Percentiles rank a stretch among this genome's conserved stretches.
These are phyloP conservation scores for Cryptosporidium viatorum DNA, from an alignment of 169 alveolate species.

Conservation along the genomic window DNA sequence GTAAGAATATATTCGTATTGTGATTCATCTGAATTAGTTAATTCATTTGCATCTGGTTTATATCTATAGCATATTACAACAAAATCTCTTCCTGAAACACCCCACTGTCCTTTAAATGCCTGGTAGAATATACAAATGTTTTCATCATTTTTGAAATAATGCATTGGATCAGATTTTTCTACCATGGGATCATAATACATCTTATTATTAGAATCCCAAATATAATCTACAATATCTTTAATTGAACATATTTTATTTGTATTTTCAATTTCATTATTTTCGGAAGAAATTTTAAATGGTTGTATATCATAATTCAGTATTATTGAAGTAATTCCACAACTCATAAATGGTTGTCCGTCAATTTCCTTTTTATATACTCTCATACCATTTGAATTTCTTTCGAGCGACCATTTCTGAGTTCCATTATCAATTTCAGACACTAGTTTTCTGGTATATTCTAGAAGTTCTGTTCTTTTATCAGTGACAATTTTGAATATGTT, in stretches of 20 bases:
- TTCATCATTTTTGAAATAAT: slow-evolving; percentile 49
- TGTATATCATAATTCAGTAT: background rate
- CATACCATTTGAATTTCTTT: slow-evolving; percentile 64
- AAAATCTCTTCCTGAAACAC: slow-evolving; percentile 75
- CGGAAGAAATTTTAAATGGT: background rate
- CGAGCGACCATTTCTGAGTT: slow-evolving; percentile 62
- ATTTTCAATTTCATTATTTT: background rate
- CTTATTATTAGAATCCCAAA: slow-evolving; percentile 68
- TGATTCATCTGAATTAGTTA: slow-evolving; percentile 23
- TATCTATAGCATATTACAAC: slow-evolving; percentile 70
- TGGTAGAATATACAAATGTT: slow-evolving; percentile 67
- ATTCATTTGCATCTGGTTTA: slow-evolving; percentile 23
- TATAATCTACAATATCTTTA: slow-evolving; percentile 66
- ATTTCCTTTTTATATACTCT: slow-evolving; percentile 55
- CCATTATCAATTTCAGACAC: slow-evolving; percentile 53
- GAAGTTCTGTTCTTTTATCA: slow-evolving; percentile 36
- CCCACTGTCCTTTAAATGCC: slow-evolving; percentile 76
- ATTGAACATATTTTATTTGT: slow-evolving; percentile 16
- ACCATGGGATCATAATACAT: slow-evolving; percentile 74
- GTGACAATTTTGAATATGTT: slow-evolving; percentile 3
- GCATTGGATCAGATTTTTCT: slow-evolving; percentile 61
- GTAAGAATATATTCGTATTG: slow-evolving; percentile 59
- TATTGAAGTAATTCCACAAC: slow-evolving; percentile 70
- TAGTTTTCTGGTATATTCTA: slow-evolving; percentile 24
- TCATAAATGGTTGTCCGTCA: slow-evolving; percentile 60